These are phyloP conservation scores for Ilyonectria mors-panacis DNA, from an alignment of 2,329 filamentous ascomycete species.

Conservation along the genomic window DNA sequence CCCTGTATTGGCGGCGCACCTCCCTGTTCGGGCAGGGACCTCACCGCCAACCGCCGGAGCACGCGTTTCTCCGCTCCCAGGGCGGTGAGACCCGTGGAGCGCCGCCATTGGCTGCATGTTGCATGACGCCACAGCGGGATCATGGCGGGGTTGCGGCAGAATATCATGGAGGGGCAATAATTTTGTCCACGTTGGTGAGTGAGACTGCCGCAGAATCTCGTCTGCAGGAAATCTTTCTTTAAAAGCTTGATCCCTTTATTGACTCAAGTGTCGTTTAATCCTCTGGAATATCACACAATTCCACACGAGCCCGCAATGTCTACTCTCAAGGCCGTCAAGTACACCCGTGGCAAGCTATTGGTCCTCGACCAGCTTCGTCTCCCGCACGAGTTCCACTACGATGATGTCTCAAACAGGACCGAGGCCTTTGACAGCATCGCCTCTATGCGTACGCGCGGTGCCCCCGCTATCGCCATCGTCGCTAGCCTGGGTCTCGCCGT, in stretches of 20 bases:
- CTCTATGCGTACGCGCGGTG: constrained; percentile 83
- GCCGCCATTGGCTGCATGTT: constrained; percentile 34
- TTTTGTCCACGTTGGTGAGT: constrained; percentile 11
- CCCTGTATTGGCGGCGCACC: constrained; percentile 32
- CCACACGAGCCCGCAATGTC: constrained; percentile 57
- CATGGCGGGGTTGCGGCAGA: constrained; percentile 53
- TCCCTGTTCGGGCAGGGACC: constrained; percentile 42
- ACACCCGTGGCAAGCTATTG: constrained; percentile 78
- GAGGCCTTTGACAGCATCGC: constrained; percentile 88
- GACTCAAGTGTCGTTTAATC: neutral
- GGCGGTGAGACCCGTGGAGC: constrained; percentile 40
- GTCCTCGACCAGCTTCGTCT: constrained; percentile 89
- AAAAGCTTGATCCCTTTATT: constrained; percentile 10
- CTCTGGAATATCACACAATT: neutral
- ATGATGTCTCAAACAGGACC: constrained; percentile 77
- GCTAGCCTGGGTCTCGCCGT: constrained; percentile 90
- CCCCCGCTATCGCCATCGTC: constrained; percentile 98
- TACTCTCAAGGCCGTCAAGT: constrained; percentile 83
- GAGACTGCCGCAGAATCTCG: constrained; percentile 7
- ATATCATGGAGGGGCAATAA: constrained; percentile 50
- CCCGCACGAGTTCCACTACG: constrained; percentile 85
- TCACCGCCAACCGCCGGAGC: constrained; percentile 47
- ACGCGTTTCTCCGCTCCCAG: constrained; percentile 47
- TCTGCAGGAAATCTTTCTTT: neutral
- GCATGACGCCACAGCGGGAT: constrained; percentile 38